These are phyloP conservation scores for Penicillium paradoxum DNA, from an alignment of 495 filamentous ascomycete species.

Conservation along the genomic window DNA sequence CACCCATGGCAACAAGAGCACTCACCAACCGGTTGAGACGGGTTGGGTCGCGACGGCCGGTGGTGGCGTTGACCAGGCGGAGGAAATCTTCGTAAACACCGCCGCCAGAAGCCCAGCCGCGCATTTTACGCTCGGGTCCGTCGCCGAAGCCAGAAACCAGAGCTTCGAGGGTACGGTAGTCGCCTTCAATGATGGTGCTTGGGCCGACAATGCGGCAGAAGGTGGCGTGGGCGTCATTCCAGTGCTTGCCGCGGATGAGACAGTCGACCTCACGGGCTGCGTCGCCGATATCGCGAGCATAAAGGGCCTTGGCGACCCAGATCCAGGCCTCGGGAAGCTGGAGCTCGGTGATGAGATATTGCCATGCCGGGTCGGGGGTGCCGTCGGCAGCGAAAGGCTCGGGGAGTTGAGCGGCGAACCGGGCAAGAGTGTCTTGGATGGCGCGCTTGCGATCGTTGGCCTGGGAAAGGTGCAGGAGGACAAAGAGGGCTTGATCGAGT, in stretches of 20 bases:
- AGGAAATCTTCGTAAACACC: conserved; percentile 80
- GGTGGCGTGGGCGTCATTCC: conserved; percentile 76
- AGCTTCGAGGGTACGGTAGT: conserved; percentile 59
- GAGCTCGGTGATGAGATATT: conserved; percentile 53
- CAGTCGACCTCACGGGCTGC: conserved; percentile 63
- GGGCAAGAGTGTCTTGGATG: conserved; percentile 65
- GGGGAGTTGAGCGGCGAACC: conserved; percentile 41
- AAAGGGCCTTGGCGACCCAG: conserved; percentile 79
- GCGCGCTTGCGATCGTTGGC: conserved; percentile 56
- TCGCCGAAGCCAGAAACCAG: conserved; percentile 64
- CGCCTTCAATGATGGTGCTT: conserved; percentile 67
- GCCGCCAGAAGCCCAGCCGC: conserved; percentile 70
- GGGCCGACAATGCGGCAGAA: conserved; percentile 76
- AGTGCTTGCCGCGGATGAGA: conserved; percentile 69
- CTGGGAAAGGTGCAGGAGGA: conserved; percentile 70
- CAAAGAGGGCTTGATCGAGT: conserved; percentile 66
- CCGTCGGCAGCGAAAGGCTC: conserved; percentile 55
- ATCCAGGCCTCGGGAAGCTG: conserved; percentile 73
- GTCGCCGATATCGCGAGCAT: conserved; percentile 65
- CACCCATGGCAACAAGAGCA: conserved; percentile 59
- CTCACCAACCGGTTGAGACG: conserved; percentile 56
- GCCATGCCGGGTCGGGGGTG: conserved; percentile 42
- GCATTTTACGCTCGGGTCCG: conserved; percentile 42
- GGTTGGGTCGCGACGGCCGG: conserved; percentile 31
- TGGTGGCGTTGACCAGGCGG: conserved; percentile 45